phyloP scores from a whole-genome alignment of 1,284 basidiomycete genomes.

The Ganoderma sp. region DNA sequence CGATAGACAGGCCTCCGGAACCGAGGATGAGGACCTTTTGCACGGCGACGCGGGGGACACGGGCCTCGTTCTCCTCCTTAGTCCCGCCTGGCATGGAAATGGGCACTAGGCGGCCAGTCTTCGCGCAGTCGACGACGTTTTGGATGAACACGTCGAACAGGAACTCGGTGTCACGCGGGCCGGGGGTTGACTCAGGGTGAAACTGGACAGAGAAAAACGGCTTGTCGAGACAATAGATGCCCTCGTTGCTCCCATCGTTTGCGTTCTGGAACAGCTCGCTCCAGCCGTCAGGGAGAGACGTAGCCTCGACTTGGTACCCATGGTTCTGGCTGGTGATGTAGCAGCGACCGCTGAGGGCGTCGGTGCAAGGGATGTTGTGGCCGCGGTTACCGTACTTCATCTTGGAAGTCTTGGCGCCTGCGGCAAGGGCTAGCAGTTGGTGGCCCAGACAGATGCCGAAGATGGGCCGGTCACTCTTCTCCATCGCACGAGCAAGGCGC shows the following conservation, averaged over 20 bases:
- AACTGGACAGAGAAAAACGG: slow-evolving; percentile 99
- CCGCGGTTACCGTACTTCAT: slow-evolving; percentile 99
- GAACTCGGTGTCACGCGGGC: slow-evolving; percentile 98
- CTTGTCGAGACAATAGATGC: slow-evolving; percentile 90
- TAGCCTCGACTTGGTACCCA: slow-evolving; percentile 93
- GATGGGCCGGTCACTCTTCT: slow-evolving; percentile 81
- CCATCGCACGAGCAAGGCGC: slow-evolving; percentile 76
- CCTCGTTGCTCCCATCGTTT: slow-evolving; percentile 97
- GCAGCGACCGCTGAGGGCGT: slow-evolving; percentile 92
- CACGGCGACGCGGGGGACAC: slow-evolving; percentile 79
- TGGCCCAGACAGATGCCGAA: slow-evolving; percentile 99
- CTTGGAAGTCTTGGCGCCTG: slow-evolving; percentile 93
- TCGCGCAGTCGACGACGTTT: slow-evolving; percentile 80
- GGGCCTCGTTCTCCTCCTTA: slow-evolving; percentile 83
- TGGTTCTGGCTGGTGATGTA: slow-evolving; percentile 99
- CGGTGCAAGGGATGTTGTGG: slow-evolving; percentile 98
- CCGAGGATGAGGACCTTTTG: slow-evolving; percentile 97
- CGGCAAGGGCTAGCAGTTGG: slow-evolving; percentile 94
- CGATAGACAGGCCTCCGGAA: slow-evolving; percentile 97
- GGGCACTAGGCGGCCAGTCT: slow-evolving; percentile 71
- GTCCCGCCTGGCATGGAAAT: slow-evolving; percentile 89
- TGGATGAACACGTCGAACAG: slow-evolving; percentile 98
- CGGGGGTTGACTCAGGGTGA: slow-evolving; percentile 99
- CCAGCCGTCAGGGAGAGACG: slow-evolving; percentile 86
- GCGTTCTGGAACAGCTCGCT: slow-evolving; percentile 95